These are phyloP conservation scores for Styphnolobium japonicum DNA, from an alignment of 306 rosid species.

Conservation along the genomic window DNA sequence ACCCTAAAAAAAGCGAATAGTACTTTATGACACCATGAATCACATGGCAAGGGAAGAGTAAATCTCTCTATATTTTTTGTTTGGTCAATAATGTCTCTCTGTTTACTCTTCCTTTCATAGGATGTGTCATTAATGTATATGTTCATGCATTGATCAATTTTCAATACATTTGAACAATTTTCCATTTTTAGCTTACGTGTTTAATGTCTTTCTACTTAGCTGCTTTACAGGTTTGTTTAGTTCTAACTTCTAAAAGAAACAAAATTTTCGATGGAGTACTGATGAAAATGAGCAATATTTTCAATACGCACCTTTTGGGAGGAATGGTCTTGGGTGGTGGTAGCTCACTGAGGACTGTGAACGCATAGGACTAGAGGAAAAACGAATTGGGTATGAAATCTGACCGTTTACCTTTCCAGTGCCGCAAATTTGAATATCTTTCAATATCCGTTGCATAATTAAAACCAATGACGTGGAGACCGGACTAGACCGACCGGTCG, in stretches of 20 bases:
- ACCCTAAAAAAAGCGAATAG: not conserved
- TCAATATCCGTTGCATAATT: not conserved
- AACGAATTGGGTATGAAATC: not conserved
- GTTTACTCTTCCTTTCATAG: not conserved
- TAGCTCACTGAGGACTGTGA: not conserved
- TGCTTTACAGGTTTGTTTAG: not conserved
- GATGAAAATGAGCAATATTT: not conserved
- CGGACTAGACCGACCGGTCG: too few species aligned
- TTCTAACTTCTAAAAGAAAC: not conserved
- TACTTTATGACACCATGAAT: not conserved
- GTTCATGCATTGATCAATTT: not conserved
- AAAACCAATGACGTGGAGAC: too few species aligned
- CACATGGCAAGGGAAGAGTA: not conserved
- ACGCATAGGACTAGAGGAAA: not conserved
- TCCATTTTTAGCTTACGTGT: not conserved
- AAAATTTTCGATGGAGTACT: not conserved
- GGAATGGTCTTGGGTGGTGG: not conserved
- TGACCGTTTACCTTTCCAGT: not conserved
- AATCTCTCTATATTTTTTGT: too few species aligned
- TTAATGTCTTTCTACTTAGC: not conserved
- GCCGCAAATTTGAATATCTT: conserved; percentile 14
- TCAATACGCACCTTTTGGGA: not conserved
- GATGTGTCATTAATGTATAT: not conserved
- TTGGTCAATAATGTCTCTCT: not conserved
- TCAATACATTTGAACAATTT: not conserved